A percentile compares a stretch with the other conserved stretches of the same genome.
These are phyloP conservation scores for Euphorbia corollata DNA, from an alignment of 441 rosid genomes.

Conservation along the genomic window DNA sequence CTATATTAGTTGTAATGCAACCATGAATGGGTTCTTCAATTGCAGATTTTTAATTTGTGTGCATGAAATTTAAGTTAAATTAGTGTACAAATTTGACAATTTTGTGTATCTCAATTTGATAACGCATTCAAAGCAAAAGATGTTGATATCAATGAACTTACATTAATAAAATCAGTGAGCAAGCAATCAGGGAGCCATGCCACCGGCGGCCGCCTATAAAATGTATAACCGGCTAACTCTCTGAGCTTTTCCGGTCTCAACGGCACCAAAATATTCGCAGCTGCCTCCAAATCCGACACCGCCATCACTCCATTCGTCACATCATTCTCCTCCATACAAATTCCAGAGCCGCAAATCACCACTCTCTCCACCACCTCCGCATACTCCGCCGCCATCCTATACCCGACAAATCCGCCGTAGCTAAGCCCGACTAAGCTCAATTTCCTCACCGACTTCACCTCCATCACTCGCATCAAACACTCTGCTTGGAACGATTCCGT, in stretches of 20 bases:
- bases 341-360: slow-evolving; percentile 59
- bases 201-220: slow-evolving; percentile 38
- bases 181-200: slow-evolving; percentile 47
- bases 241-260: slow-evolving; percentile 42
- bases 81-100: too few relatives aligned
- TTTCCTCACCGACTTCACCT: slow-evolving; percentile 39
- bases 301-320: slow-evolving; percentile 48
- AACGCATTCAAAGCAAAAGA: too few relatives aligned
- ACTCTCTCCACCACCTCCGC: slow-evolving; percentile 49
- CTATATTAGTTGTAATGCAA: too few relatives aligned
- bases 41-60: too few relatives aligned
- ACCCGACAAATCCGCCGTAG: slow-evolving; percentile 78
- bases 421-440: slow-evolving; percentile 62
- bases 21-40: too few relatives aligned
- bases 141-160: slow-evolving; percentile 19
- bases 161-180: slow-evolving; percentile 53
- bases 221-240: slow-evolving; percentile 38
- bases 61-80: too few relatives aligned
- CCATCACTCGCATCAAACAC: slow-evolving; percentile 54
- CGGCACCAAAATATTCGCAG: slow-evolving; percentile 49
- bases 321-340: slow-evolving; percentile 78
- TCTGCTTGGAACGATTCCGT: slow-evolving; percentile 65
- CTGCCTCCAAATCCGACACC: slow-evolving; percentile 57
- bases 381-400: slow-evolving; percentile 56
- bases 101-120: too few relatives aligned